These are phyloP conservation scores for Pseudotsuga menziesii DNA, from an alignment of 75 land plant genomes.

Conservation along the genomic window DNA sequence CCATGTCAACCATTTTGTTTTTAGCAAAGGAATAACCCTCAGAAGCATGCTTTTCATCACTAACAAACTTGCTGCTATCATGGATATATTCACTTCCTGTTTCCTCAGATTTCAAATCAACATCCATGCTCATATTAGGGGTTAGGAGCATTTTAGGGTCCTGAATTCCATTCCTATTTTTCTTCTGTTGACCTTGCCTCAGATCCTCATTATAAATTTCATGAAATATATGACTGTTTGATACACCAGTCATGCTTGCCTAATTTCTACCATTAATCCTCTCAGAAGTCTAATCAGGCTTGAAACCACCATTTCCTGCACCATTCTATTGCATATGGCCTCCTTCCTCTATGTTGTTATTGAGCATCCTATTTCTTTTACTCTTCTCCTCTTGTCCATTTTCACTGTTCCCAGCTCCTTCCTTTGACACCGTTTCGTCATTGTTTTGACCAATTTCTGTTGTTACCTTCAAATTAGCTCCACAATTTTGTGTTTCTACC, in stretches of 20 bases:
- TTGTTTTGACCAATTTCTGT: neutral
- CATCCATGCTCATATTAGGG: neutral
- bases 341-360: neutral
- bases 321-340: neutral
- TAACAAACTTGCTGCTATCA: neutral
- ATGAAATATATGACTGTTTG: neutral
- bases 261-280: neutral
- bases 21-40: slow-evolving; percentile 13
- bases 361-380: neutral
- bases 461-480: neutral
- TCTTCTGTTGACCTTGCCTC: slow-evolving; percentile 3
- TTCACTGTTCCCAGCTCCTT: neutral
- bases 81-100: neutral
- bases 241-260: neutral
- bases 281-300: neutral
- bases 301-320: neutral
- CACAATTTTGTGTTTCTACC: neutral
- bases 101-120: slow-evolving; percentile 2
- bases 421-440: neutral
- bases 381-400: neutral
- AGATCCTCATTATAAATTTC: neutral
- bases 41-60: neutral
- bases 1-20: slow-evolving; percentile 1
- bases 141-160: neutral
- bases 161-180: neutral